Evolutionary conservation across 805 yeast genomes (phyloP), one percentile per base, ranked within the genome.

Genomic region (Wickerhamiella nectarea): DNA sequence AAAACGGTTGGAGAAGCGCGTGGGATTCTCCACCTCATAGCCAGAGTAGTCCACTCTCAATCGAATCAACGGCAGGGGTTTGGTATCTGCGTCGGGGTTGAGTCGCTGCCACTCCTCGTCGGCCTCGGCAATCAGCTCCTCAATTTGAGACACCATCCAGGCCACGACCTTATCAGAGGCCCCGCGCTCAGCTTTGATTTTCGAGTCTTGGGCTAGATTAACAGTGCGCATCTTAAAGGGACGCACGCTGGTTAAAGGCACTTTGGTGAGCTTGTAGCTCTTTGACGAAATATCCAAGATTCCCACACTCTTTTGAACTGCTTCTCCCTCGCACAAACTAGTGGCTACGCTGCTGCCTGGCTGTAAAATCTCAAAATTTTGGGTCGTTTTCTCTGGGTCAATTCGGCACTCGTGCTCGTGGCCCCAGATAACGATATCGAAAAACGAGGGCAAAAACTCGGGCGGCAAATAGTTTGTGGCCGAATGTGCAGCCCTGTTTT

Each of bases 281-380:
- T 65, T 68, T 2, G 75, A 77, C n/a, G 72, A 68, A 15, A 89
- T 65, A 37, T 74, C 75, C 48, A 91, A 51, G 2, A 91, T 66
- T 45, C 80, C 87, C 0, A 78, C 87, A 56, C 76, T 71, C 57
- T 91, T 91, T 26, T 70, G 74, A 12, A 74, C 68, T 0, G 84
- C 72, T 57, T 91, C 98, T 9, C 89, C 93, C 43, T 81, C 91
- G 47, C 82, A 74, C 19, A 91, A 65, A 2, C 94, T 78, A 0
- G 98, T 91, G 0, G 94, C 96, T 14, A 91, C 81, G 0, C 95
- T 81, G 1, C 95, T 83, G 0, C 98, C 98, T 0, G 95, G 91
- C 57, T 86, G 95, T 31, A 91, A 67, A 0, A 86, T 85, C 44
- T 75, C 75, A 56, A 89, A 85, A 2, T 71, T 71, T 9, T 68